Evolutionary conservation across 2,329 filamentous ascomycete species (phyloP).

Genomic region (Aspergillus versicolor): DNA sequence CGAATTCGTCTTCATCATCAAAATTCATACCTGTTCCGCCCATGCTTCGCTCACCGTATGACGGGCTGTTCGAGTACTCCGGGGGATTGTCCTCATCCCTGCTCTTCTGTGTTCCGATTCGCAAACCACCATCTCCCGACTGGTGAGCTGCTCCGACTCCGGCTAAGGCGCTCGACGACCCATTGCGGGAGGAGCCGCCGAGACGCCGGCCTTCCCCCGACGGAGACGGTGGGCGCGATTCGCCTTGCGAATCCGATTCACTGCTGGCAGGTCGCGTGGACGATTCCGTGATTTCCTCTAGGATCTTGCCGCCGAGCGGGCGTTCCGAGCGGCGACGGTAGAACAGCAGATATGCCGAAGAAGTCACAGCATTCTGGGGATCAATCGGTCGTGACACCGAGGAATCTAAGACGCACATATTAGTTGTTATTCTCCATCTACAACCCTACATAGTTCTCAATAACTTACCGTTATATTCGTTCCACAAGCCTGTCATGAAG

Average conservation of each 20-base stretch:
- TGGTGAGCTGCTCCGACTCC: conserved; percentile 74
- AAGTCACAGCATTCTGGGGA: conserved; percentile 64
- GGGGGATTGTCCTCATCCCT: conserved; percentile 32
- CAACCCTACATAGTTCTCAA: neutral
- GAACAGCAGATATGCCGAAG: conserved; percentile 88
- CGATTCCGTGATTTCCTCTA: conserved; percentile 68
- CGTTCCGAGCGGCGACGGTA: conserved; percentile 79
- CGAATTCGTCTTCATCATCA: conserved; percentile 29
- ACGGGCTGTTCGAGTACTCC: conserved; percentile 28
- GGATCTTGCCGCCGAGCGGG: conserved; percentile 75
- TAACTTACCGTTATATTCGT: conserved; percentile 86
- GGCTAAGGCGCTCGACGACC: conserved; percentile 84
- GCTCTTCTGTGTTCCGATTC: conserved; percentile 37
- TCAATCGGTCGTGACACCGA: conserved; percentile 64
- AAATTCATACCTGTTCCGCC: conserved; percentile 32
- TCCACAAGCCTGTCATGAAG: conserved; percentile 86
- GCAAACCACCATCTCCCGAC: conserved; percentile 62
- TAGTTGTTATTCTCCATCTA: conserved; percentile 33
- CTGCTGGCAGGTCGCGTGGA: conserved; percentile 53
- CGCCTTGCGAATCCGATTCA: conserved; percentile 46
- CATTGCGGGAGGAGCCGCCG: conserved; percentile 83
- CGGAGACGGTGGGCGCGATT: conserved; percentile 48
- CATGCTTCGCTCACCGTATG: conserved; percentile 24
- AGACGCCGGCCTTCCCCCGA: conserved; percentile 85
- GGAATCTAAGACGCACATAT: conserved; percentile 62